Evolutionary conservation across 1,284 basidiomycete species (phyloP), one percentile per base, ranked within the genome.

Genomic region (Phellopilus nigrolimitatus): DNA sequence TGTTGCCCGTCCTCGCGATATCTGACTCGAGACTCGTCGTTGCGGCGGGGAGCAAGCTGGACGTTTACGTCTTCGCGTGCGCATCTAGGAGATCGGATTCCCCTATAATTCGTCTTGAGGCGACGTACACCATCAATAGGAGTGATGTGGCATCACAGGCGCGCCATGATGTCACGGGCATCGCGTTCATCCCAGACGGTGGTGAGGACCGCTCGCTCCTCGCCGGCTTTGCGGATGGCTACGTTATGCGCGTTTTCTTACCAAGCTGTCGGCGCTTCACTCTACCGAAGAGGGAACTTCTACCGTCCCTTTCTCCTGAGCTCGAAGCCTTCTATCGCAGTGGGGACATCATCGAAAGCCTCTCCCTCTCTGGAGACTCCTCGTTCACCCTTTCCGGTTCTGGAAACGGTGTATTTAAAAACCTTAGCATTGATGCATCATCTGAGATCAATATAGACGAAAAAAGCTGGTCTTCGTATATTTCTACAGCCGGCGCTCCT

Each of bases 211-310:
- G 69, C 30, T 75, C 72, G 0, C 60, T 84, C n/a, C 74, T 74
- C 59, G 68, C 83, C 24, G 83, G 79, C 10, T 84, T 80, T 56
- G 77, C 75, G 31, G 76, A 84, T 60, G 83, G 85, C 21, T 66
- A 67, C 24, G 65, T 82, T 13, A 77, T 84, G 58, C 72, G 69
- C 43, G 53, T 79, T 41, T 55, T 63, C 64, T 76, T 56, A 68
- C n/a, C n/a, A n/a, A n/a, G n/a, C n/a, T n/a, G n/a, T n/a, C n/a
- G n/a, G n/a, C n/a, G n/a, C n/a, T n/a, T n/a, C n/a, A n/a, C n/a
- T n/a, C n/a, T n/a, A n/a, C 70, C 56, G 2, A 39, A 37, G 31
- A 42, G 5, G 71, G 19, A 66, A 65, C 15, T 56, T 70, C 42
- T 63, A 65, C 49, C 13, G 53, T 33, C 43, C n/a, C 7, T 17